Conservation (phyloP, 2,329 filamentous ascomycete species). For the Nigrospora sphaerica region DNA sequence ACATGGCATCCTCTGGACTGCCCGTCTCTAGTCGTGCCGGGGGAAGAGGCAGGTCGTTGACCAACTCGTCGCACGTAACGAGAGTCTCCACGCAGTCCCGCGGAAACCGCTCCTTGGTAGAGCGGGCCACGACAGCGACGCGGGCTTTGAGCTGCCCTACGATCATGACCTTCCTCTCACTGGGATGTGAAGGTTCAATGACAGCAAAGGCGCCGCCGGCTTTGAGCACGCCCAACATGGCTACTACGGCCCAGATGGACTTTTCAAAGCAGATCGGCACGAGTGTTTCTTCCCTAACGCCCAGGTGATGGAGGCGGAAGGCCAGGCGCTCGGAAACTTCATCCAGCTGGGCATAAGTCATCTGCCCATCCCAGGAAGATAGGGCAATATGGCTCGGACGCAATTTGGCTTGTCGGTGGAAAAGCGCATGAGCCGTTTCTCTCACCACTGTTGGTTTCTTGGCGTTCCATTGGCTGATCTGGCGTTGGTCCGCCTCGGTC, state of each 20-base stretch:
- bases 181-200: neutral
- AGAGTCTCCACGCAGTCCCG: neutral
- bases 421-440: neutral
- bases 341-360: constrained; percentile 22
- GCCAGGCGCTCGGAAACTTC: constrained; percentile 13
- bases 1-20: neutral
- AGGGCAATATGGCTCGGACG: neutral
- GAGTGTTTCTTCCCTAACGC: constrained; percentile 18
- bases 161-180: neutral
- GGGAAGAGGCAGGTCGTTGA: neutral
- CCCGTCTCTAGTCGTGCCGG: neutral
- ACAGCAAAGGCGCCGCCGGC: constrained; percentile 22
- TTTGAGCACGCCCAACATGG: constrained; percentile 25
- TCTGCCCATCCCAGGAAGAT: constrained; percentile 16
- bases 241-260: constrained; percentile 22
- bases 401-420: neutral
- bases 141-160: neutral
- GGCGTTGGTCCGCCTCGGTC: neutral
- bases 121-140: neutral
- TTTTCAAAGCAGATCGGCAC: constrained; percentile 28
- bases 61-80: neutral
- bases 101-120: neutral
- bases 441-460: neutral
- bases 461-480: constrained; percentile 2
- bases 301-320: constrained; percentile 8